Conservation (phyloP, 805 yeast genomes). For the Starmerella floricola region DNA sequence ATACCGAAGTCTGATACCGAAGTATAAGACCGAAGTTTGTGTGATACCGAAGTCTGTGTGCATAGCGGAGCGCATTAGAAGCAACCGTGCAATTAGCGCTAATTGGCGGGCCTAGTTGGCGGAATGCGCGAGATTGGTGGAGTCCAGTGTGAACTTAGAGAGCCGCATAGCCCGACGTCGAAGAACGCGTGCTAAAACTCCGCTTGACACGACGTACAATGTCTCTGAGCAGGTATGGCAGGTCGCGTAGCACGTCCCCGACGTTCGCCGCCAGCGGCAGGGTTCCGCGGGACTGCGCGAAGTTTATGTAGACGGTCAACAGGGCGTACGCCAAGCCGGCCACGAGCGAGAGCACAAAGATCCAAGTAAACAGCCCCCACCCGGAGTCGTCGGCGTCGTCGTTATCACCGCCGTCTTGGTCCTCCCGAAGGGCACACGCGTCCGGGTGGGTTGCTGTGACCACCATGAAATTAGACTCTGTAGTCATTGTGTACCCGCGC, state of each 20-base stretch:
- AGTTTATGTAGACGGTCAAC: constrained; percentile 64
- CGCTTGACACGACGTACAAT: constrained; percentile 56
- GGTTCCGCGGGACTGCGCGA: constrained; percentile 55
- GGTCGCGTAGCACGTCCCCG: constrained; percentile 45
- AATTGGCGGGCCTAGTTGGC: too few relatives aligned
- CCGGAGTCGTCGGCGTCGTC: not conserved
- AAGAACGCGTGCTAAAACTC: constrained; percentile 51
- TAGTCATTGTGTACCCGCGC: too few relatives aligned
- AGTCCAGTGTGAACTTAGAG: too few relatives aligned
- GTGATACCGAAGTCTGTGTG: too few relatives aligned
- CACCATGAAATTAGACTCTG: too few relatives aligned
- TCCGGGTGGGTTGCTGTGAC: constrained; percentile 20
- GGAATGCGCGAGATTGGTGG: too few relatives aligned
- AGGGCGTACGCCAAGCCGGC: constrained; percentile 59
- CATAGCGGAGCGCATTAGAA: too few relatives aligned
- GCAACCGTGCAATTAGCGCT: too few relatives aligned
- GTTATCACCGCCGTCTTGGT: not conserved
- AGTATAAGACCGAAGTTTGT: too few relatives aligned
- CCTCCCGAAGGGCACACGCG: not conserved
- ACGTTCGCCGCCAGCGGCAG: constrained; percentile 41
- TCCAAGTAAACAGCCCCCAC: constrained; percentile 76
- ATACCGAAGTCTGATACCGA: too few relatives aligned
- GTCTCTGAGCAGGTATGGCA: constrained; percentile 61
- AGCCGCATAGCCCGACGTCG: constrained; percentile 80
- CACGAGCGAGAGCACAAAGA: constrained; percentile 64